Conservation (phyloP, 2,329 filamentous ascomycete species). For the Colletotrichum shisoi region DNA sequence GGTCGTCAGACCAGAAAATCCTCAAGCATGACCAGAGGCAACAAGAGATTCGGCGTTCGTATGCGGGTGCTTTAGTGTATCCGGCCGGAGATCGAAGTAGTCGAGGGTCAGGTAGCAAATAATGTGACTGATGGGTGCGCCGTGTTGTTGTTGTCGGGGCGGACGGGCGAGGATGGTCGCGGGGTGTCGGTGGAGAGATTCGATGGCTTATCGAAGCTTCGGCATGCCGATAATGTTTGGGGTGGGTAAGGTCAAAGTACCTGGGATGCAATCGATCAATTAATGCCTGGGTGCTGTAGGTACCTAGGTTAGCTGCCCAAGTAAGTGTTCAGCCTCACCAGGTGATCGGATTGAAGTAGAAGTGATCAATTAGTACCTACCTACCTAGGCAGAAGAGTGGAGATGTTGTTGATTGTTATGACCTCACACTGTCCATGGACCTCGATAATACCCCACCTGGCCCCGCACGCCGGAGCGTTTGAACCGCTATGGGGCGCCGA, state of each 20-base stretch:
- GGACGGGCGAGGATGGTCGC: conserved; percentile 2
- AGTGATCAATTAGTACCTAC: no score
- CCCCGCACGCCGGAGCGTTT: conserved; percentile 4
- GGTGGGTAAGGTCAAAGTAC: not conserved
- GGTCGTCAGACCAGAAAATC: conserved; percentile 26
- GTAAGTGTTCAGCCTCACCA: not conserved
- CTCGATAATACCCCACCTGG: conserved; percentile 12
- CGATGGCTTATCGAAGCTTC: not conserved
- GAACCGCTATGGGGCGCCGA: conserved; percentile 2
- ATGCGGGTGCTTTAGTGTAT: not conserved
- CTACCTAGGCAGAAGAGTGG: not conserved
- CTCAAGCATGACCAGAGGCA: conserved; percentile 17
- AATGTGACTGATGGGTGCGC: not conserved
- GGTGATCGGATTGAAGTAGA: no score
- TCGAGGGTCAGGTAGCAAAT: not conserved
- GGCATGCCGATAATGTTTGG: not conserved
- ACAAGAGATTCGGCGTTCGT: not conserved
- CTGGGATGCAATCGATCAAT: not conserved
- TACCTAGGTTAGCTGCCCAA: not conserved
- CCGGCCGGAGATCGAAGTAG: not conserved
- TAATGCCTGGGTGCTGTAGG: not conserved
- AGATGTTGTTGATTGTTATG: conserved; percentile 23
- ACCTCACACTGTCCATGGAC: conserved; percentile 31
- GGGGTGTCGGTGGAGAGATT: not conserved
- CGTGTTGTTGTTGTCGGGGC: not conserved